Percentiles rank a stretch among this genome's conserved stretches.
Conservation (phyloP, 257 asterid genomes). For the Petrea volubilis region DNA sequence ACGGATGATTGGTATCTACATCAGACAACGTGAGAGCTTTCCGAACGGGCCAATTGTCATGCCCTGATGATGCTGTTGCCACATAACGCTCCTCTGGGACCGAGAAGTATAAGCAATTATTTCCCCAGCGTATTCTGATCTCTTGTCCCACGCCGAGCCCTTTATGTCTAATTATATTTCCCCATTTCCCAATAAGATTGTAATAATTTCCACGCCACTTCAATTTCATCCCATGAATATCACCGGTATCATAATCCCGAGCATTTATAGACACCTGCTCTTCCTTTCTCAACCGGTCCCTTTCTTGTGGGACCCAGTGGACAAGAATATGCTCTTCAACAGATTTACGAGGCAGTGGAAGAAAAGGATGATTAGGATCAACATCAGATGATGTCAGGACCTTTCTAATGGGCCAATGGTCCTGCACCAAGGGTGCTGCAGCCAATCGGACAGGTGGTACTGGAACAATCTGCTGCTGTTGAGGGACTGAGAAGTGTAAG, state of each 20-base stretch:
- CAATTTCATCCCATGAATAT: slow-evolving; percentile 43
- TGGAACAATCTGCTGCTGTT: slow-evolving; percentile 42
- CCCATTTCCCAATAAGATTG: slow-evolving; percentile 52
- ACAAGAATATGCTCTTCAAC: slow-evolving; percentile 54
- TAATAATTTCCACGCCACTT: slow-evolving; percentile 57
- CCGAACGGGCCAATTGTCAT: slow-evolving; percentile 54
- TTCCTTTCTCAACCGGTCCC: slow-evolving; percentile 48
- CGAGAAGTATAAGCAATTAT: slow-evolving; percentile 48
- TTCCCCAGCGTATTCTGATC: slow-evolving; percentile 48
- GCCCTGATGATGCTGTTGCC: slow-evolving; percentile 33
- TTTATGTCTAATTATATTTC: slow-evolving; percentile 42
- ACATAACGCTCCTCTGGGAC: slow-evolving; percentile 38
- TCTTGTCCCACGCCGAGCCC: slow-evolving; percentile 58
- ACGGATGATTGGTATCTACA: slow-evolving; percentile 59
- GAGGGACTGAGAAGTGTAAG: slow-evolving; percentile 54
- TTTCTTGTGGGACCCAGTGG: slow-evolving; percentile 47
- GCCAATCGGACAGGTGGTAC: slow-evolving; percentile 36
- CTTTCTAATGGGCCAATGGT: slow-evolving; percentile 55
- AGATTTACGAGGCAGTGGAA: slow-evolving; percentile 49
- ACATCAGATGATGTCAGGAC: slow-evolving; percentile 51
- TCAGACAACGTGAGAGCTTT: slow-evolving; percentile 58
- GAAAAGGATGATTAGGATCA: slow-evolving; percentile 54
- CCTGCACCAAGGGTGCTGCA: slow-evolving; percentile 43
- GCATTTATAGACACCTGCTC: slow-evolving; percentile 51
- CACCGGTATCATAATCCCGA: slow-evolving; percentile 51